phyloP scores from a whole-genome alignment of 2,329 filamentous ascomycete genomes.

The Microsporum canis region DNA sequence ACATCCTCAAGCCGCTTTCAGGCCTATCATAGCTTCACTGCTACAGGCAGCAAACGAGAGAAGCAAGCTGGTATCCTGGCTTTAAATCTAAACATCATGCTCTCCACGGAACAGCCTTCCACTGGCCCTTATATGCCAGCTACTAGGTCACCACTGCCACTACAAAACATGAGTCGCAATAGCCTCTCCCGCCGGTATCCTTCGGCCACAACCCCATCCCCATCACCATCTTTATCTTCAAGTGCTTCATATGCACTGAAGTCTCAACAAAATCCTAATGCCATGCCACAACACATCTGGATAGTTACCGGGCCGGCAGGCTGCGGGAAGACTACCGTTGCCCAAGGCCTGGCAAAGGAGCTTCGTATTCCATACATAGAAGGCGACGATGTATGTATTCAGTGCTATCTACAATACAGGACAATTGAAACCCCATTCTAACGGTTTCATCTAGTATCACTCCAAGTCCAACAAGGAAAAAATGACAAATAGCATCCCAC shows the following conservation, averaged over 20 bases:
- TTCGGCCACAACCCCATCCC: neutral
- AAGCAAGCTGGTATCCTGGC: neutral
- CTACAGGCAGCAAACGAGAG: neutral
- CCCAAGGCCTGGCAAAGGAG: slow-evolving; percentile 50
- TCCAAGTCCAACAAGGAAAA: slow-evolving; percentile 68
- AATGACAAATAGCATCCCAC: slow-evolving; percentile 71
- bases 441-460: slow-evolving; percentile 31
- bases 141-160: neutral
- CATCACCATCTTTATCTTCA: neutral
- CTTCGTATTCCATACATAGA: slow-evolving; percentile 61
- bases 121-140: slow-evolving; percentile 8
- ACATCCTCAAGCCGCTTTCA: neutral
- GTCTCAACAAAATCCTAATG: slow-evolving; percentile 9
- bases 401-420: neutral
- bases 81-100: slow-evolving; percentile 23
- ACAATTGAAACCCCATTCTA: slow-evolving; percentile 3
- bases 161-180: neutral
- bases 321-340: slow-evolving; percentile 68
- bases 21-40: neutral
- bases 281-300: slow-evolving; percentile 61
- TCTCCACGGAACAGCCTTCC: slow-evolving; percentile 29
- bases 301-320: slow-evolving; percentile 68
- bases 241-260: slow-evolving; percentile 12
- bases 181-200: neutral
- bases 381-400: slow-evolving; percentile 57